These are phyloP conservation scores for Dryas drummondii DNA, from an alignment of 306 rosid genomes.

Conservation along the genomic window DNA sequence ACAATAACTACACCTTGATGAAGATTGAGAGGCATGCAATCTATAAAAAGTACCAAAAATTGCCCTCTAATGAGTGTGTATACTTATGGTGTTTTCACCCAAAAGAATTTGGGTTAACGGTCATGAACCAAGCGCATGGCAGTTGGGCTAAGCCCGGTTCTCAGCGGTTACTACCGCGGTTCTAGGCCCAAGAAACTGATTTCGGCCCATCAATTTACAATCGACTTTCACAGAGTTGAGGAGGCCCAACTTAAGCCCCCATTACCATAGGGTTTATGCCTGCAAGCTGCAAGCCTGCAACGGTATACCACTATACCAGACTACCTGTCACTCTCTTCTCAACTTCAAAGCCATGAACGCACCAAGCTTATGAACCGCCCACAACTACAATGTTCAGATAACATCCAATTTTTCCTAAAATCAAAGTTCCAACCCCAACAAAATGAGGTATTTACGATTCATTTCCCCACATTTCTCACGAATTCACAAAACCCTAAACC, in stretches of 20 bases:
- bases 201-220: neutral
- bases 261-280: slow-evolving; percentile 49
- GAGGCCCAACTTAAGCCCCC: slow-evolving; percentile 11
- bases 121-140: neutral
- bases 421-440: neutral
- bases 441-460: slow-evolving; percentile 62
- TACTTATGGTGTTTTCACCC: no score
- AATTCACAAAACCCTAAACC: slow-evolving; percentile 35
- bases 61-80: no score
- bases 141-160: neutral
- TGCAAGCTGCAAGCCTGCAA: neutral
- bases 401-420: neutral
- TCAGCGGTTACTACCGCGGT: no score
- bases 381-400: slow-evolving; percentile 11
- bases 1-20: no score
- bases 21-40: no score
- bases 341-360: slow-evolving; percentile 29
- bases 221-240: neutral
- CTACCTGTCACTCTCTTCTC: neutral
- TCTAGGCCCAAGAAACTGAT: neutral
- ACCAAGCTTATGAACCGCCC: slow-evolving; percentile 10
- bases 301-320: no score
- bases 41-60: no score
- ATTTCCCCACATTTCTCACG: slow-evolving; percentile 37
- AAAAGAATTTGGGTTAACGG: no score